Evolutionary conservation across 176 grass and related monocot genomes (phyloP), one percentile per base, ranked within the genome.

Genomic region (Aegilops bicornis): DNA sequence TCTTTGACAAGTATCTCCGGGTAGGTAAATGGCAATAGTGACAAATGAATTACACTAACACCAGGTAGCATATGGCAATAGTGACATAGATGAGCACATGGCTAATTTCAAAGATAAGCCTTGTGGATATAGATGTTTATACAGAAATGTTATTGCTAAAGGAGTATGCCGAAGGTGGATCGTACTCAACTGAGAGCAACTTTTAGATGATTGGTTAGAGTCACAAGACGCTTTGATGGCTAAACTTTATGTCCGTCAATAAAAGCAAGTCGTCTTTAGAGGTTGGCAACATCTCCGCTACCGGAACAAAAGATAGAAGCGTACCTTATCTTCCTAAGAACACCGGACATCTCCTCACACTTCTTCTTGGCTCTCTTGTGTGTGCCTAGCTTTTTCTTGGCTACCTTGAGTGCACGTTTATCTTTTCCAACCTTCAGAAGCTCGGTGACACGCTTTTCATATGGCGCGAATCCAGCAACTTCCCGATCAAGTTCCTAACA

Each of bases 301-400:
- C 76, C 25, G 64, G 23, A 82, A 89, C 9, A 56, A 69, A 32
- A 83, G 78, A 86, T 77, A 73, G 66, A 64, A 78, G 31, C 36
- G 61, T 88, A 88, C 79, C 88, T 90, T 83, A 83, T 90, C 88
- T 75, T 93, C 86, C 88, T 90, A 79, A 88, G 73, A 83, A 83
- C 31, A 75, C 83, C 54, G 62, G 62, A 3, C 82, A 88, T 88
- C 39, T 86, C 82, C 79, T 90, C 83, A 76, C 66, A 73, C 79
- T 83, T 85, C 85, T 76, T 90, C 79, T 90, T 90, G 30, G 88
- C 85, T 79, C 88, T 85, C 64, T 77, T 75, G 24, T 85, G 91
- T 58, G 85, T 85, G 10, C 79, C 85, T 3, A 90, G 78, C 82
- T 85, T 89, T 89, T 37, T 73, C 36, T 90, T 93, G 32, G 85